phyloP scores from a whole-genome alignment of 768 basidiomycete genomes.

The Paxillus rubicundulus region DNA sequence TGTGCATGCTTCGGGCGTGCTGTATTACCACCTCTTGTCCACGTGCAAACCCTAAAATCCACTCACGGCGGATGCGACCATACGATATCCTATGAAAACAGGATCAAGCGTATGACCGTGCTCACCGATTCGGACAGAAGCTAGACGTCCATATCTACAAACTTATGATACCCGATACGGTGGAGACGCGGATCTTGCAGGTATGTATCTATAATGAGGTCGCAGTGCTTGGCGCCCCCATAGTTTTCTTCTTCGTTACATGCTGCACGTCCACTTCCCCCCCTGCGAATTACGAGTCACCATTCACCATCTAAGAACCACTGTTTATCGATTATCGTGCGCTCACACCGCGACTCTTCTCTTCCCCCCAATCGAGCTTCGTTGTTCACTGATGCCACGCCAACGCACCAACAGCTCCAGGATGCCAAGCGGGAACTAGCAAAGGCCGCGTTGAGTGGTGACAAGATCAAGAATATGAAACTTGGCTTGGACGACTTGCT shows the following conservation, averaged over 20 bases:
- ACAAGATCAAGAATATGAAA: conserved; percentile 81
- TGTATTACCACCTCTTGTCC: no score
- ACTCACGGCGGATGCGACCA: neutral
- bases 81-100: conserved; percentile 24
- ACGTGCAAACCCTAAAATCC: neutral
- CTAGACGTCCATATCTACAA: conserved; percentile 87
- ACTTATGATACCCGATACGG: conserved; percentile 80
- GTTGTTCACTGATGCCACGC: neutral
- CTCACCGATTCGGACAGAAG: conserved; percentile 87
- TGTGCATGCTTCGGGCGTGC: no score
- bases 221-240: neutral
- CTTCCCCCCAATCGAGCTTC: no score
- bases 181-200: conserved; percentile 82
- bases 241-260: no score
- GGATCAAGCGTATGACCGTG: conserved; percentile 93
- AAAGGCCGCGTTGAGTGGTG: conserved; percentile 80
- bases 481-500: conserved; percentile 85
- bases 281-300: no score
- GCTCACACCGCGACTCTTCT: no score
- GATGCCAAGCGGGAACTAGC: conserved; percentile 87
- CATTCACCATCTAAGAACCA: no score
- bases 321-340: no score
- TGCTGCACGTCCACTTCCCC: no score
- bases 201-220: conserved; percentile 34
- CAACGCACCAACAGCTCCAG: conserved; percentile 57